Percentiles rank a stretch among this genome's conserved stretches.
These are phyloP conservation scores for Gymnopilus dilepis DNA, from an alignment of 768 basidiomycete genomes.

Conservation along the genomic window DNA sequence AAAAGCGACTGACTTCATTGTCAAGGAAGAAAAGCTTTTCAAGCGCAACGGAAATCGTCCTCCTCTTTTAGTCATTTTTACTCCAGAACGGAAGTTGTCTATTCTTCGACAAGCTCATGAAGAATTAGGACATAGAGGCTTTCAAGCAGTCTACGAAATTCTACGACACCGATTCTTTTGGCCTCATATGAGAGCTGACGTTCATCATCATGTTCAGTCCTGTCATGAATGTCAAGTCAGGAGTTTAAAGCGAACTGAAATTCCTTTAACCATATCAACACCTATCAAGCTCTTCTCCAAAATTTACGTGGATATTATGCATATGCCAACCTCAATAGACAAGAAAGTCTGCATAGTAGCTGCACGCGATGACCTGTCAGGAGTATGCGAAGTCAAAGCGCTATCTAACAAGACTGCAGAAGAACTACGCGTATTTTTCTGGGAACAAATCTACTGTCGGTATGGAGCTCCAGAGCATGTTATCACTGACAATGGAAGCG, in stretches of 20 bases:
- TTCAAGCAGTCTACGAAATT: slow-evolving; percentile 18
- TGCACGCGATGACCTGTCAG: slow-evolving; percentile 23
- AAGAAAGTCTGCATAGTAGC: slow-evolving; percentile 27
- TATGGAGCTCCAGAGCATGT: slow-evolving; percentile 12
- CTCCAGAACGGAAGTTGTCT: neutral
- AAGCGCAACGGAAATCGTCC: neutral
- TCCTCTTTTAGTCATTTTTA: neutral
- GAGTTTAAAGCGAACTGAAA: no score
- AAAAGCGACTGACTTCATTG: neutral
- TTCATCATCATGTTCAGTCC: no score
- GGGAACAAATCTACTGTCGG: slow-evolving; percentile 8
- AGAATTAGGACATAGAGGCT: slow-evolving; percentile 30
- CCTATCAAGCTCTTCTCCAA: slow-evolving; percentile 31
- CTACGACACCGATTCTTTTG: slow-evolving; percentile 24
- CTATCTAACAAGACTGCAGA: neutral
- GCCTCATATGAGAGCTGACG: no score
- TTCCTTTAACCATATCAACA: neutral
- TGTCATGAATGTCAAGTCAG: slow-evolving; percentile 41
- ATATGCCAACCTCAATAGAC: slow-evolving; percentile 30
- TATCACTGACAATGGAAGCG: slow-evolving; percentile 8
- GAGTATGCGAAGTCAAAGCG: slow-evolving; percentile 20
- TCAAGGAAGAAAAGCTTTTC: neutral
- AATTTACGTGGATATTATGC: slow-evolving; percentile 42
- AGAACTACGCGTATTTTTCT: neutral
- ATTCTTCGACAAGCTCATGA: slow-evolving; percentile 27